Evolutionary conservation across 768 basidiomycete genomes (phyloP).

Genomic region (Tylopilus sp.): DNA sequence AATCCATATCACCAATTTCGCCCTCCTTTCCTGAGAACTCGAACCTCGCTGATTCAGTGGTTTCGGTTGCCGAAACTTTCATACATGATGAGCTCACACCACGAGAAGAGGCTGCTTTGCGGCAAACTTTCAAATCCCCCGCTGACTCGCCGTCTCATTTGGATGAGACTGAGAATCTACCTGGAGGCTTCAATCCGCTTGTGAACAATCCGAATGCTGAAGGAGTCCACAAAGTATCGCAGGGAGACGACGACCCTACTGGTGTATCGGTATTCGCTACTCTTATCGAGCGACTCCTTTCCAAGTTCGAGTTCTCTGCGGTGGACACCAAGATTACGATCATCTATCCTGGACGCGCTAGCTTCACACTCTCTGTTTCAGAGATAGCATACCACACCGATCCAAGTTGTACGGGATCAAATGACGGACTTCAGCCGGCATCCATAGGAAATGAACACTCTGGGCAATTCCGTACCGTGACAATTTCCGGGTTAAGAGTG

Average conservation of each 20-base stretch:
- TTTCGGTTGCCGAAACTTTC: conserved; percentile 82
- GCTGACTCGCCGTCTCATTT: conserved; percentile 25
- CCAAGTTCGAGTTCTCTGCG: conserved; percentile 76
- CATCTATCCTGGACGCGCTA: conserved; percentile 60
- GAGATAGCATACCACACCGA: conserved; percentile 57
- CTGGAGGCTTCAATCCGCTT: conserved; percentile 67
- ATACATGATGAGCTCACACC: conserved; percentile 76
- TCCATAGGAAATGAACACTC: conserved; percentile 12
- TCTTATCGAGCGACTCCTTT: conserved; percentile 73
- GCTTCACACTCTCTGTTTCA: conserved; percentile 55
- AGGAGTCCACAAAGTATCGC: conserved; percentile 28
- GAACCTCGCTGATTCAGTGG: conserved; percentile 74
- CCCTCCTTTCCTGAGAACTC: conserved; percentile 18
- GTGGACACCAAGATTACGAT: conserved; percentile 64
- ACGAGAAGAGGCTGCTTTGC: conserved; percentile 66
- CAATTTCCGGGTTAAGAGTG: conserved; percentile 54
- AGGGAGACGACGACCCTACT: conserved; percentile 55
- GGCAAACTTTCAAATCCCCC: conserved; percentile 61
- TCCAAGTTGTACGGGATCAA: conserved; percentile 12
- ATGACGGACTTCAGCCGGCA: conserved; percentile 23
- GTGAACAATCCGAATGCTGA: conserved; percentile 31
- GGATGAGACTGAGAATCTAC: conserved; percentile 46
- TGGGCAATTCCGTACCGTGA: conserved; percentile 45
- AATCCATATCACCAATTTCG: conserved; percentile 9
- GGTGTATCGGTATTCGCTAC: conserved; percentile 81